Percentiles rank a stretch among this genome's conserved stretches.
Conservation (phyloP, 2,329 filamentous ascomycete genomes). For the Penicillium corylophilum region DNA sequence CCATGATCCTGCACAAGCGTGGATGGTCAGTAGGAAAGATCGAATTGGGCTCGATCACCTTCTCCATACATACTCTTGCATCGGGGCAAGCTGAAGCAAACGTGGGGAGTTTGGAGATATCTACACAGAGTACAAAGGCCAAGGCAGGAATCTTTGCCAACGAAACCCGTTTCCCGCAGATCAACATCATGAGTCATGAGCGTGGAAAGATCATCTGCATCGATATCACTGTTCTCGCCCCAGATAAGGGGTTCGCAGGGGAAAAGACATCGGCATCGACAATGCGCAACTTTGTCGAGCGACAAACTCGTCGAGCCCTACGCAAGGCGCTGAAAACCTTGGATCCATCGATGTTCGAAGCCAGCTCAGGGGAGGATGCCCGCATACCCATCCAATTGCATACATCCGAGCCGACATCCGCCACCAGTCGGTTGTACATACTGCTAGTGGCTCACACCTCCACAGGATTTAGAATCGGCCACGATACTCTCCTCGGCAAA, state of each 20-base stretch:
- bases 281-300: conserved; percentile 27
- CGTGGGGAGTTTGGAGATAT: neutral
- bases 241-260: conserved; percentile 22
- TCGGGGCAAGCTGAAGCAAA: neutral
- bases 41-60: conserved; percentile 51
- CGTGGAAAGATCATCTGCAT: conserved; percentile 35
- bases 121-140: neutral
- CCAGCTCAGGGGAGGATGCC: neutral
- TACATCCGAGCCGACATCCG: conserved; percentile 44
- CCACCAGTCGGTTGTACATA: conserved; percentile 52
- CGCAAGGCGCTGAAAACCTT: conserved; percentile 16
- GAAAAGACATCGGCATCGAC: conserved; percentile 5
- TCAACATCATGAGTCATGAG: conserved; percentile 31
- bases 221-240: conserved; percentile 41
- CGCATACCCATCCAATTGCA: conserved; percentile 27
- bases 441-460: conserved; percentile 55
- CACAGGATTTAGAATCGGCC: conserved; percentile 50
- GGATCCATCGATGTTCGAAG: conserved; percentile 15
- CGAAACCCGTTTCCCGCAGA: conserved; percentile 27
- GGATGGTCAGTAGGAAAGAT: conserved; percentile 54
- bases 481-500: conserved; percentile 51
- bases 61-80: conserved; percentile 42
- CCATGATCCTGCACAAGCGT: conserved; percentile 44
- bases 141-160: neutral
- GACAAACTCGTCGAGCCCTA: conserved; percentile 16